Conservation (phyloP, 192 early-diverging fungal species). For the Podila minutissima region DNA sequence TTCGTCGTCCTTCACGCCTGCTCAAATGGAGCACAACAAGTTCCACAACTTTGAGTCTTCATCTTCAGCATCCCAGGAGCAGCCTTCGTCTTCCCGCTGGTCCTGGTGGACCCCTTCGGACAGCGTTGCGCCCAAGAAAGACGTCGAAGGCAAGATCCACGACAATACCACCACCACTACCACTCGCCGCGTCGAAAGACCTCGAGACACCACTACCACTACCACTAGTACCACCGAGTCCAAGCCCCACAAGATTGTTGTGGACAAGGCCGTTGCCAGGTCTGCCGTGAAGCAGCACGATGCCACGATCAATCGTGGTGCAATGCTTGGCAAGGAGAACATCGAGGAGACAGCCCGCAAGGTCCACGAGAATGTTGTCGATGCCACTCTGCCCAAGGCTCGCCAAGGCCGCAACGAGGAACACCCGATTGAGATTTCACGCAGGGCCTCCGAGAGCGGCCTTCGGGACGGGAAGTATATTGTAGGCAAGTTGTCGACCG, state of each 20-base stretch:
- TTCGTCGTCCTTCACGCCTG: neutral
- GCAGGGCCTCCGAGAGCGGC: slow-evolving; percentile 20
- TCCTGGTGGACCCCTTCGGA: slow-evolving; percentile 28
- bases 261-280: slow-evolving; percentile 32
- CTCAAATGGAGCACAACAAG: slow-evolving; percentile 1
- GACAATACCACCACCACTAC: too few species aligned
- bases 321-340: slow-evolving; percentile 3
- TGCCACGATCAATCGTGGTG: neutral
- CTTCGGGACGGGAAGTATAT: slow-evolving; percentile 24
- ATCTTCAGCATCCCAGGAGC: slow-evolving; percentile 4
- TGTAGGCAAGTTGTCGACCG: slow-evolving; percentile 1
- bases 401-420: slow-evolving; percentile 27
- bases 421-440: slow-evolving; percentile 21
- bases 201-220: neutral
- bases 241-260: slow-evolving; percentile 17
- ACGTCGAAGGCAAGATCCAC: neutral
- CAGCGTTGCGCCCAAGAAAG: neutral
- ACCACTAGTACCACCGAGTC: neutral
- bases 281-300: slow-evolving; percentile 40
- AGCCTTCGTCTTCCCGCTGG: slow-evolving; percentile 27
- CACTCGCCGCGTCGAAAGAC: too few species aligned
- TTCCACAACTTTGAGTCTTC: slow-evolving; percentile 9
- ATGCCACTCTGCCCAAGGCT: slow-evolving; percentile 12
- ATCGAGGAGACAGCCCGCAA: slow-evolving; percentile 37
- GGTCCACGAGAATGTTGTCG: slow-evolving; percentile 42